Base-by-base conservation (phyloP, 495 filamentous ascomycete species). In the Penicillium turbatum region DNA sequence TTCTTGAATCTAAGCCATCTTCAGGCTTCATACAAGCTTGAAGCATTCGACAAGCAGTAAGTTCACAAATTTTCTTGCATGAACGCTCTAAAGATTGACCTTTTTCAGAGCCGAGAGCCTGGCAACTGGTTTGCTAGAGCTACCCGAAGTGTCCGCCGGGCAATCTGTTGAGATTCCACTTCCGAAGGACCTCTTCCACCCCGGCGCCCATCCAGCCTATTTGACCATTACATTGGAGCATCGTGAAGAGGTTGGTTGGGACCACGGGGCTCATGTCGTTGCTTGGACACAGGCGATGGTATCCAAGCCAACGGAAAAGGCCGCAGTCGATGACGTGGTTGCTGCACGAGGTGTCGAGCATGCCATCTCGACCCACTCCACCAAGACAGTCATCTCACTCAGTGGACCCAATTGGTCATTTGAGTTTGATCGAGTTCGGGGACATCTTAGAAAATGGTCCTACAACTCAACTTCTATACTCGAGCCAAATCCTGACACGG, bases 1-100 rank as follows among this genome's bases (percentile, higher is more conserved):
- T 85, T 84, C 61, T 41, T 70, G 31, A 71, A 58, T 0, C 60
- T 85, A 11, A 70, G 75, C 5, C 74, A 80, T 57, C 57, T 84
- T 1, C 56, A 59, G n/a, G 60, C 55, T 5, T 41, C 52, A 7
- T 61, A 62, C 45, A 63, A 64, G 31, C 55, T 71, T 8, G 60
- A 68, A 29, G 11, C 42, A 0, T 54, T 68, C 6, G 58, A 29
- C 6, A 51, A 56, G 21, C 54, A 48, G 63, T 57, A 16, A 35
- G 60, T 47, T 21, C 16, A n/a, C n/a, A n/a, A n/a, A n/a, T n/a
- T n/a, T n/a, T n/a, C n/a, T n/a, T n/a, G n/a, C n/a, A n/a, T n/a
- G n/a, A n/a, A n/a, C n/a, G n/a, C n/a, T n/a, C n/a, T n/a, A n/a
- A n/a, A n/a, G n/a, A n/a, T n/a, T n/a, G n/a, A n/a, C n/a, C n/a